Conservation (phyloP, 1,284 basidiomycete species). For the Gymnopus androsaceus region DNA sequence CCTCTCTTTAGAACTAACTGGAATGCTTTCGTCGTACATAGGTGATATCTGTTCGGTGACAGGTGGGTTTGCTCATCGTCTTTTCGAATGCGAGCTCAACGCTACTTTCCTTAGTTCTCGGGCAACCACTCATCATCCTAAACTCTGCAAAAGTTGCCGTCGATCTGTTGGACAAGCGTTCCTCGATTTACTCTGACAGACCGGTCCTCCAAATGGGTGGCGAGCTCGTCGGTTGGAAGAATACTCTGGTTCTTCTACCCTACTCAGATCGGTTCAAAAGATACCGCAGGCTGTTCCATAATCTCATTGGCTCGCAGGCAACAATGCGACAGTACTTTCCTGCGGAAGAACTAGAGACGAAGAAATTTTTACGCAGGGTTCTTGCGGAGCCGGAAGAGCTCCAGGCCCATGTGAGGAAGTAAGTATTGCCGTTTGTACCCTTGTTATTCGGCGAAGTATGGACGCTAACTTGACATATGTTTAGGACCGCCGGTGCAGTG, state of each 20-base stretch:
- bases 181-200: constrained; percentile 70
- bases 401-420: constrained; percentile 59
- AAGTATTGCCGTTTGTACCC: constrained; percentile 22
- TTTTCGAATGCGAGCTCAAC: neutral
- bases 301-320: constrained; percentile 54
- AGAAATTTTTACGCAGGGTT: constrained; percentile 55
- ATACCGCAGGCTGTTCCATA: constrained; percentile 60
- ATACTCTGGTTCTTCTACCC: constrained; percentile 58
- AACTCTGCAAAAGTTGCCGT: constrained; percentile 54
- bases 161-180: constrained; percentile 69
- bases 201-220: constrained; percentile 46
- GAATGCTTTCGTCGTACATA: constrained; percentile 24
- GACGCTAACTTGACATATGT: neutral
- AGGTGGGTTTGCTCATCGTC: constrained; percentile 2
- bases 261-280: constrained; percentile 66
- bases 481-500: constrained; percentile 58
- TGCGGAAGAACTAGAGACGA: constrained; percentile 55
- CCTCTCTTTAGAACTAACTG: neutral
- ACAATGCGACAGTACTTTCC: constrained; percentile 51
- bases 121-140: constrained; percentile 61
- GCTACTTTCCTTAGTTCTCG: constrained; percentile 39
- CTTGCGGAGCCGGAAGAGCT: constrained; percentile 56
- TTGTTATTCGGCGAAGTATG: neutral
- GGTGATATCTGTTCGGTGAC: constrained; percentile 62
- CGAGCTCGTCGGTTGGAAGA: constrained; percentile 69